Evolutionary conservation across 1,139 yeast species (phyloP), one percentile per base, ranked within the genome.

Genomic region (Geotrichum reessii): DNA sequence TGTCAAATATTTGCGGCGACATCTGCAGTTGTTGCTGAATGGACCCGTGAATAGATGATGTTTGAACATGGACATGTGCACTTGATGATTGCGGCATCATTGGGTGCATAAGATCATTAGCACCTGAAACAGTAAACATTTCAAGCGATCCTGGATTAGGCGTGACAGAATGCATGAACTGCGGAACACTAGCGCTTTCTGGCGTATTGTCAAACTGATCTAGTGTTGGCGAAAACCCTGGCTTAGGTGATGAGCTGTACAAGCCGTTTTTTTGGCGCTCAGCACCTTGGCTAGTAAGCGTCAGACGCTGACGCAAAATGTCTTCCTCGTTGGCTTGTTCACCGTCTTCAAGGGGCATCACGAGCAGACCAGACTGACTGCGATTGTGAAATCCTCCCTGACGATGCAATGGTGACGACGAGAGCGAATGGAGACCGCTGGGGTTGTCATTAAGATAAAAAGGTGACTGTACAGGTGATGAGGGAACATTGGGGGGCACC

Each of bases 171-270:
- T 60, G 62, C 51, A 55, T 52, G 37, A 64, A 66, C 58, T 63
- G 68, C 31, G 63, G 61, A 25, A 62, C 64, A 28, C 62, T 59
- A 8, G 63, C 51, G 50, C 64, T 58, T 51, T 64, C 69, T 1
- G 69, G 69, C 37, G 66, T 65, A 9, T 65, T 52, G 48, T 65
- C 68, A 56, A 56, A 57, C 28, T 48, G 59, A 22, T 58, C 61
- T 51, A 64, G 42, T 42, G 64, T 63, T 24, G 69, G 68, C n/a
- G 67, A 66, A 49, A 59, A 61, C 3, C 63, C 58, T 25, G 66
- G 67, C 19, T 63, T 65, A 11, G 68, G 65, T n/a, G 67, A 64
- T 11, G 65, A 64, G 50, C 58, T 60, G 55, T 63, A 63, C 2
- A 62, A 55, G 64, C 46, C 62, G 56, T 53, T 48, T 7, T 47